These are phyloP conservation scores for Keithomyces neogunnii DNA, from an alignment of 2,329 filamentous ascomycete species.

Conservation along the genomic window DNA sequence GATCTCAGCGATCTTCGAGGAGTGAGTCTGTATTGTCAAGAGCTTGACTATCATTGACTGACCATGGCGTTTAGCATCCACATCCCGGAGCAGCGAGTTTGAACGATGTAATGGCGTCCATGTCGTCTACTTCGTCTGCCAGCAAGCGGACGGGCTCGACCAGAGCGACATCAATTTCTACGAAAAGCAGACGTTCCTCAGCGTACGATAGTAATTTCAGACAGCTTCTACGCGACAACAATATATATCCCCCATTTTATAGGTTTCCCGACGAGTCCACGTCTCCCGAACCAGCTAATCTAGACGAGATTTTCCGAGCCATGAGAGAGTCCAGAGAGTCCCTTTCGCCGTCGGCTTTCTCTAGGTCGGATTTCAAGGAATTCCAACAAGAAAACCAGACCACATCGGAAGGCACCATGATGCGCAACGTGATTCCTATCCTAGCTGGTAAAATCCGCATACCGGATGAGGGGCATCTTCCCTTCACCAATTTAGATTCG, in stretches of 20 bases:
- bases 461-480: background rate
- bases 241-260: background rate
- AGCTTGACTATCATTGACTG: no score
- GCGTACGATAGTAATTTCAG: conserved; percentile 4
- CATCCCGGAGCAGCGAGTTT: no score
- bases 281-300: background rate
- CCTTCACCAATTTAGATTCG: conserved; percentile 18
- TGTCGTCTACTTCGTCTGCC: no score
- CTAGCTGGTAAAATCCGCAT: background rate
- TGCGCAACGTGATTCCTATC: conserved; percentile 19
- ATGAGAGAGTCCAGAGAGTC: background rate
- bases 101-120: no score
- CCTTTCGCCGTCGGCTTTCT: conserved; percentile 14
- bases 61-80: no score
- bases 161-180: background rate
- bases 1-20: no score
- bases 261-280: background rate
- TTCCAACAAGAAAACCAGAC: conserved; percentile 21
- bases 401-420: conserved; percentile 25
- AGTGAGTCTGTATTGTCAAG: no score
- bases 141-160: background rate
- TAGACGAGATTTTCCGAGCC: background rate
- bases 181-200: background rate
- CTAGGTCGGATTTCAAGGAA: conserved; percentile 17
- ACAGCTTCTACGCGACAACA: background rate